Base-by-base conservation (phyloP, 371 early-diverging fungal species). In the Cokeromyces recurvatus region DNA sequence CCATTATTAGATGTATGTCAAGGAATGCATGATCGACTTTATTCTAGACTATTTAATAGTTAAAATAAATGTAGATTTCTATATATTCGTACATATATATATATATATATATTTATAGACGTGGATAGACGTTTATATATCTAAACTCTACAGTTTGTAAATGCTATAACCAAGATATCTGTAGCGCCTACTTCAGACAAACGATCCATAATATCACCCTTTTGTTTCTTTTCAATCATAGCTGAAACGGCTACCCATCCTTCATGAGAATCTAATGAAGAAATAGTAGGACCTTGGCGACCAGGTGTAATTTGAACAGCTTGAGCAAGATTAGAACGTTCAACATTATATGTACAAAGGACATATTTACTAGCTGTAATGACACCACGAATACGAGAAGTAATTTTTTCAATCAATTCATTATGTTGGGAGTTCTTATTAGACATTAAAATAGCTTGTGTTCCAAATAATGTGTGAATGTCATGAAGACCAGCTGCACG, bases 401-500 rank as follows among this genome's bases (percentile, higher is more conserved):
- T 62, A 43, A 98, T 80, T 38, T 73, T 89, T 24, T 79, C 78
- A 11, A 94, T 84, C 46, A 96, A 55, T 0, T 74, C 73, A 14
- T 79, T 74, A 53, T 85, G 82, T 9, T 57, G 19, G 16, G 81
- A 53, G 39, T 77, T 58, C 27, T 81, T 72, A 64, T 87, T 86
- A 56, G 85, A 71, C 54, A 98, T 82, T 43, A 97, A 71, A 14
- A 95, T 91, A 9, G 95, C 87, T 65, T 98, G 85, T 8, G 95
- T 87, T 1, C 73, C 68, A 48, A 92, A 53, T 16, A 98, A 62
- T 7, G 91, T 93, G 43, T 79, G 83, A 43, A 95, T 87, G 40
- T 86, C 87, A 62, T 89, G 88, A 37, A 97, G 84, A n/a, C 94
- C 94, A 24, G 97, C 97, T 24, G 96, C 97, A 53, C 91, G 86